Conservation (phyloP, 257 asterid genomes). For the Dorcoceras hygrometricum region DNA sequence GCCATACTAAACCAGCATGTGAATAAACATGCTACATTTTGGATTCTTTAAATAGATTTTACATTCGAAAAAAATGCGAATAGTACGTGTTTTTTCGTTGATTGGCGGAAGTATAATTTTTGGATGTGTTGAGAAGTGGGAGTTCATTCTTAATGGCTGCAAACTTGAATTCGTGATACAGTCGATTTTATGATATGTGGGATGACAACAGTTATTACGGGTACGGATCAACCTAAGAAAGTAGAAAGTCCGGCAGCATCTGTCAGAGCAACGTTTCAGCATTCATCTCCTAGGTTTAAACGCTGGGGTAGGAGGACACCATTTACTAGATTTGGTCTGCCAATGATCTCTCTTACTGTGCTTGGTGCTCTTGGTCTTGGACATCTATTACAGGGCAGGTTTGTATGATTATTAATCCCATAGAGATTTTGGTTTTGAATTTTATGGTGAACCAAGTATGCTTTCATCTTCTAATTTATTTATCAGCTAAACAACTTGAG, state of each 20-base stretch:
- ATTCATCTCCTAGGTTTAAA: conserved; percentile 46
- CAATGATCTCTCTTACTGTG: conserved; percentile 90
- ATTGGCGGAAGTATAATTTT: not conserved
- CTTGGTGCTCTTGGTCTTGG: conserved; percentile 91
- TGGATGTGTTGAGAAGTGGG: not conserved
- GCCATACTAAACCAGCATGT: too few species aligned
- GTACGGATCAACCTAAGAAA: conserved; percentile 34
- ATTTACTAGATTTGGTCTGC: conserved; percentile 83
- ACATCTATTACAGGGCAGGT: conserved; percentile 96
- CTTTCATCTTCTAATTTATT: not conserved
- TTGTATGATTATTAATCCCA: conserved; percentile 22
- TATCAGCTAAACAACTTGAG: not conserved
- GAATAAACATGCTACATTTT: not conserved
- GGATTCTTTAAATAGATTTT: too few species aligned
- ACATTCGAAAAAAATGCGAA: not conserved
- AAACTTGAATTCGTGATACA: conserved; percentile 19
- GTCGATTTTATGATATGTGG: conserved; percentile 11
- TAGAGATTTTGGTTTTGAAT: not conserved
- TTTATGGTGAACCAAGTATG: not conserved
- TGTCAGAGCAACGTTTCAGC: conserved; percentile 29
- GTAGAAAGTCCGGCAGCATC: conserved; percentile 28
- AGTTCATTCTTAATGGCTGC: conserved; percentile 6
- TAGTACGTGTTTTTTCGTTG: not conserved
- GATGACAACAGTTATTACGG: conserved; percentile 33
- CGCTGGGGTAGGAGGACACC: conserved; percentile 86